Percentiles rank a stretch among this genome's conserved stretches.
Evolutionary conservation across 768 basidiomycete genomes (phyloP).

Genomic region (Termitomyces sp.): DNA sequence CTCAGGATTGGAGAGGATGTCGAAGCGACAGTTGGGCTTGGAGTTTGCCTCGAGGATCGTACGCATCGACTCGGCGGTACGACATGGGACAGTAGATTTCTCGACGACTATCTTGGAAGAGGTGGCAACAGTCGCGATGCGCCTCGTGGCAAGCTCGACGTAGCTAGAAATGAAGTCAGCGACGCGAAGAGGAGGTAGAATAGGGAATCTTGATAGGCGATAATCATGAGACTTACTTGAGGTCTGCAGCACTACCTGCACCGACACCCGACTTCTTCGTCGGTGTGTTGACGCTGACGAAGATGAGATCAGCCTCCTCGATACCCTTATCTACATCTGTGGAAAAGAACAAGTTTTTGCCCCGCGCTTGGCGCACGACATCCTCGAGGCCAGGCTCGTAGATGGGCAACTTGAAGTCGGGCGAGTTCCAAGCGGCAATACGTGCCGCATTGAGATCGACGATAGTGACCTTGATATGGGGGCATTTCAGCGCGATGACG

Average conservation of each 20-base stretch:
- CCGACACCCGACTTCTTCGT: conserved; percentile 98
- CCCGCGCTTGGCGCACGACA: conserved; percentile 84
- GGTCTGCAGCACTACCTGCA: conserved; percentile 96
- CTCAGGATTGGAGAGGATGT: conserved; percentile 99
- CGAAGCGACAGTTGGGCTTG: conserved; percentile 85
- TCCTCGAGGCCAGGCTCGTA: conserved; percentile 96
- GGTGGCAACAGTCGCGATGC: conserved; percentile 88
- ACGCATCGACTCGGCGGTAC: conserved; percentile 99
- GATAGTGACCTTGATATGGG: conserved; percentile 92
- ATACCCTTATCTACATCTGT: conserved; percentile 94
- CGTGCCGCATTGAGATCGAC: conserved; percentile 95
- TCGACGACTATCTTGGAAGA: conserved; percentile 98
- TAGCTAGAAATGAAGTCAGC: conserved; percentile 55
- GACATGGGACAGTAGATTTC: conserved; percentile 98
- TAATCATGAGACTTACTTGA: conserved; percentile 60
- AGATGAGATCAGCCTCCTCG: conserved; percentile 94
- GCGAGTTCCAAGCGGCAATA: conserved; percentile 95
- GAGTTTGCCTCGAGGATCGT: conserved; percentile 99
- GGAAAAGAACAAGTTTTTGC: conserved; percentile 96
- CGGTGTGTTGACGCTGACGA: conserved; percentile 98
- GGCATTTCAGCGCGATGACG: conserved; percentile 91
- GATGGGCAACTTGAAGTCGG: conserved; percentile 84
- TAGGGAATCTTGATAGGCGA: background rate
- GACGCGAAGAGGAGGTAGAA: background rate
- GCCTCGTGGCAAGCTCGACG: conserved; percentile 94